Percentiles rank a stretch among this genome's conserved stretches.
Conservation (phyloP, 805 yeast species). For the Yarrowia sp. region DNA sequence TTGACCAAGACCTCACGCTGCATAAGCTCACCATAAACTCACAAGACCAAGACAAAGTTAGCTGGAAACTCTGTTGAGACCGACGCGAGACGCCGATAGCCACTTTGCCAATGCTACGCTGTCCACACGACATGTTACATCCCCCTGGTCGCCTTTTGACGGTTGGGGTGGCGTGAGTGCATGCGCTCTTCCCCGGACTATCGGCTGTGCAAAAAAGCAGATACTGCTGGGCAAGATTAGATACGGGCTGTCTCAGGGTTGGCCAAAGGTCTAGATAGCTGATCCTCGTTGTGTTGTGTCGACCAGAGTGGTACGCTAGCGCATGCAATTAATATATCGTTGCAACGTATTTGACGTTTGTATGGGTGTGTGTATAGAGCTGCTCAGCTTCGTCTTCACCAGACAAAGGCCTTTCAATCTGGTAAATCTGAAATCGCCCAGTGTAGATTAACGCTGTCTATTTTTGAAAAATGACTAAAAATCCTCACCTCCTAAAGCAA, state of each 20-base stretch:
- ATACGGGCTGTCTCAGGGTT: background rate
- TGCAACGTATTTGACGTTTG: background rate
- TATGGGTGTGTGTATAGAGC: too few relatives aligned
- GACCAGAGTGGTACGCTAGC: background rate
- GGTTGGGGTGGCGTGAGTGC: background rate
- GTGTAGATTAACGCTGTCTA: too few relatives aligned
- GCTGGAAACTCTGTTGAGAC: background rate
- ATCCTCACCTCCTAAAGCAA: background rate
- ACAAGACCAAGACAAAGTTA: conserved; percentile 19
- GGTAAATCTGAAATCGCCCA: too few relatives aligned
- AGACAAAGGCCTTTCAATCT: too few relatives aligned
- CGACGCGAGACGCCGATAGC: conserved; percentile 1
- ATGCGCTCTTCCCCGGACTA: conserved; percentile 11
- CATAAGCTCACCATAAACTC: conserved; percentile 12
- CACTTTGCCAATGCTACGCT: conserved; percentile 16
- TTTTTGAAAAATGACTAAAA: too few relatives aligned
- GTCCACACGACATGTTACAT: background rate
- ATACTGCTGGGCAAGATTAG: background rate
- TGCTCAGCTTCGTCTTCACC: too few relatives aligned
- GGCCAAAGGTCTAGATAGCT: background rate
- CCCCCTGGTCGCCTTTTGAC: background rate
- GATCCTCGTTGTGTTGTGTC: background rate
- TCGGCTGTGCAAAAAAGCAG: background rate
- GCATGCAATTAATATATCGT: conserved; percentile 1
- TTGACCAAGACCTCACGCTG: background rate